phyloP scores from a whole-genome alignment of 1,284 basidiomycete genomes.

The Fomitiporia mediterranea region DNA sequence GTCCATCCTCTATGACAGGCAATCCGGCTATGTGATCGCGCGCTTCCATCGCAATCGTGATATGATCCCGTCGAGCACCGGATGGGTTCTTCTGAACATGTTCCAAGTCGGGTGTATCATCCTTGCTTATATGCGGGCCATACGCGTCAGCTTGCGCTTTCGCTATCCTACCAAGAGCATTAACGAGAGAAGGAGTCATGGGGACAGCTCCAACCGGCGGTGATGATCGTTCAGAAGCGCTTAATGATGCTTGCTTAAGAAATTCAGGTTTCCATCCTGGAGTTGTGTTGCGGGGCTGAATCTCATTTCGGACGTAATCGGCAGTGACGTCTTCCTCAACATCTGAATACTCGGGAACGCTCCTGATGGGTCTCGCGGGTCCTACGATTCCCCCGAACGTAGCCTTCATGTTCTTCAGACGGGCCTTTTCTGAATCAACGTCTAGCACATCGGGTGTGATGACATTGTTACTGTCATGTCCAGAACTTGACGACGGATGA shows the following conservation, averaged over 20 bases:
- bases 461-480: background rate
- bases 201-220: constrained; percentile 43
- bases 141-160: constrained; percentile 50
- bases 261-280: constrained; percentile 34
- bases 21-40: background rate
- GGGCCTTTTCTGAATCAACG: constrained; percentile 23
- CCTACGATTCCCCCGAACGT: constrained; percentile 4
- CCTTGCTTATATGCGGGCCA: constrained; percentile 14
- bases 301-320: constrained; percentile 1
- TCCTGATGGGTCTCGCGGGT: background rate
- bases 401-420: constrained; percentile 15
- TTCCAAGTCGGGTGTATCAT: background rate
- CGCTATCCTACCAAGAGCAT: constrained; percentile 51
- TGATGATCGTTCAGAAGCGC: no score
- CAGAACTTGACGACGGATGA: constrained; percentile 9
- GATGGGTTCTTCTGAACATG: background rate
- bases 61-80: constrained; percentile 1
- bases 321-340: constrained; percentile 29
- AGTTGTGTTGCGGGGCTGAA: constrained; percentile 18
- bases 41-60: background rate
- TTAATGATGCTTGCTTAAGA: constrained; percentile 26
- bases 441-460: constrained; percentile 19
- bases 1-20: constrained; percentile 19
- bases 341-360: constrained; percentile 35
- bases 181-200: constrained; percentile 57